A percentile compares a stretch with the other conserved stretches of the same genome.
Evolutionary conservation across 495 filamentous ascomycete genomes (phyloP).

Genomic region (Ascodesmis nigricans): DNA sequence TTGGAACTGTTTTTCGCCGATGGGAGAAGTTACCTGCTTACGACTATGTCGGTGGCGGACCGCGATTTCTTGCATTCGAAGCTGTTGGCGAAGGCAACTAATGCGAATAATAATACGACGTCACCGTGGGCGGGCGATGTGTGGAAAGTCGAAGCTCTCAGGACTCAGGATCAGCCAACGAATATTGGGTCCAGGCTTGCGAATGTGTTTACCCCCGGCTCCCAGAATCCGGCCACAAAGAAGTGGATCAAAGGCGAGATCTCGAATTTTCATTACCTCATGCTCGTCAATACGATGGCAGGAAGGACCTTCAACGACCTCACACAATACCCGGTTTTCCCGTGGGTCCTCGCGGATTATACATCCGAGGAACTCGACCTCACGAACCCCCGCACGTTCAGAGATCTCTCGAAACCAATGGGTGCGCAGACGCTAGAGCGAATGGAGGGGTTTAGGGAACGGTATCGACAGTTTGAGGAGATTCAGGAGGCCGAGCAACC

Average conservation of each 20-base stretch:
- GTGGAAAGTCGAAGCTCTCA: constrained; percentile 72
- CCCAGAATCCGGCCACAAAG: constrained; percentile 60
- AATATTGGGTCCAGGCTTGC: constrained; percentile 78
- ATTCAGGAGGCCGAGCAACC: constrained; percentile 59
- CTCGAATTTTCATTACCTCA: constrained; percentile 95
- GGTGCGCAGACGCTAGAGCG: constrained; percentile 65
- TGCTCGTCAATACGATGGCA: constrained; percentile 94
- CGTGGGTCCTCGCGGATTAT: constrained; percentile 91
- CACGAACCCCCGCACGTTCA: constrained; percentile 57
- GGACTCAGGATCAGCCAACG: constrained; percentile 49
- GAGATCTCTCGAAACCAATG: constrained; percentile 90
- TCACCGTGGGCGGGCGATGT: constrained; percentile 34
- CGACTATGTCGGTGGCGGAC: constrained; percentile 44
- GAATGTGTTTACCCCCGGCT: constrained; percentile 64
- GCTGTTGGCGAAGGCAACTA: constrained; percentile 54
- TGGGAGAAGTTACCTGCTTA: constrained; percentile 81
- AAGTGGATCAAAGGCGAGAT: constrained; percentile 88
- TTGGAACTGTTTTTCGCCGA: constrained; percentile 94
- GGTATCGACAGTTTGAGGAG: constrained; percentile 73
- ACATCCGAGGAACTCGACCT: constrained; percentile 88
- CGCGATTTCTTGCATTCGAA: constrained; percentile 60
- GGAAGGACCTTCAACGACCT: constrained; percentile 94
- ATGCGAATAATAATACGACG: constrained; percentile 40
- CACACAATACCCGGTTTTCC: constrained; percentile 95
- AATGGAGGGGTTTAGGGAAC: constrained; percentile 53